phyloP scores from a whole-genome alignment of 2,329 filamentous ascomycete species.

The Graphilbum ipis-grandicollis region DNA sequence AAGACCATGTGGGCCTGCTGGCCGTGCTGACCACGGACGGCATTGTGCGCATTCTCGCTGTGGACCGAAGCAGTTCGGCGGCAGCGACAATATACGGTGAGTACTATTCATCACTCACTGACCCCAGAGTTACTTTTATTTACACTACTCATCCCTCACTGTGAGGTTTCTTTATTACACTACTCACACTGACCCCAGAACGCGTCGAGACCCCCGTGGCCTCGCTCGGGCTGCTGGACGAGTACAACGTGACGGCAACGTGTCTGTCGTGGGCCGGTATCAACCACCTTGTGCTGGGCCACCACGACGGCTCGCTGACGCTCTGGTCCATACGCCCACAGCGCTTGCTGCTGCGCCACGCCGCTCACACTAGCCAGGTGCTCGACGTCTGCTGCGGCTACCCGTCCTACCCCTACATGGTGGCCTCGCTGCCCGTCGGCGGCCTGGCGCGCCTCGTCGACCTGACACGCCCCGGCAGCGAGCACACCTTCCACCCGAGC shows the following conservation, averaged over 20 bases:
- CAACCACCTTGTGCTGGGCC: slow-evolving; percentile 36
- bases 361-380: slow-evolving; percentile 34
- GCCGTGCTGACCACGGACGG: slow-evolving; percentile 35
- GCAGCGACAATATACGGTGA: slow-evolving; percentile 20
- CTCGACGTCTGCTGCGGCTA: slow-evolving; percentile 38
- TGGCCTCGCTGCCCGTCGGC: slow-evolving; percentile 37
- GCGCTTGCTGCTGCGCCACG: slow-evolving; percentile 30
- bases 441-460: slow-evolving; percentile 35
- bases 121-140: too few relatives aligned
- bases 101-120: slow-evolving; percentile 5
- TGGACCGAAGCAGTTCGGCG: slow-evolving; percentile 13
- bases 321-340: slow-evolving; percentile 37
- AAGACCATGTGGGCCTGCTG: slow-evolving; percentile 17
- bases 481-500: slow-evolving; percentile 34
- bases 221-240: slow-evolving; percentile 24
- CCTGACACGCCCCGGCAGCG: slow-evolving; percentile 31
- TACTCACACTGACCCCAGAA: slow-evolving; percentile 16
- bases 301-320: slow-evolving; percentile 36
- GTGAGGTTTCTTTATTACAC: background rate
- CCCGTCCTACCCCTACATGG: slow-evolving; percentile 35
- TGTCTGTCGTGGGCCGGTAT: slow-evolving; percentile 36
- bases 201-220: slow-evolving; percentile 26
- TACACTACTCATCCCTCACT: background rate
- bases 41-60: slow-evolving; percentile 28
- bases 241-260: slow-evolving; percentile 30